Base-by-base conservation (phyloP, 1,284 basidiomycete genomes). In the Sanghuangporus sanghuang region DNA sequence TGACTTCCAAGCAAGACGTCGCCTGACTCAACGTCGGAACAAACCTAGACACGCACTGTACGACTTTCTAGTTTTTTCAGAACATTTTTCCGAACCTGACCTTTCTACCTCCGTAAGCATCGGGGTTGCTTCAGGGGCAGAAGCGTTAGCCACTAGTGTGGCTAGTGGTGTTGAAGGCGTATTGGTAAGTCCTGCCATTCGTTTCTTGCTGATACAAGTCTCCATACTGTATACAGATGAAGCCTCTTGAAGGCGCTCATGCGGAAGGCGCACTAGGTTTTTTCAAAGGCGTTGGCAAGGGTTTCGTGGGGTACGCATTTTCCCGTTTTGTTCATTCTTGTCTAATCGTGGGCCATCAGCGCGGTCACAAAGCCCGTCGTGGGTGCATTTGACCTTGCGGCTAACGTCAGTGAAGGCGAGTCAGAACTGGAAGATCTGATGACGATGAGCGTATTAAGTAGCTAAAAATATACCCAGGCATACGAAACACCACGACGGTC, bases 211-310 rank as follows among this genome's bases (percentile, higher is more conserved):
- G 11, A 12, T 18, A 57, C 56, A 6, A 61, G 62, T 48, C 68
- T 36, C 36, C 56, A 18, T 48, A 39, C 36, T 46, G 61, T 35
- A 59, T 48, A 57, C 69, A 92, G 88, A 87, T 93, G 76, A 96
- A 98, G 72, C 97, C 97, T 0, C 86, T 99, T 54, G 96, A 99
- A 75, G 97, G 97, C 4, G 97, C 97, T 0, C 96, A 99, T 73
- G 84, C 87, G 14, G 95, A 91, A 69, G 97, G 97, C 6, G 95
- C 97, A 0, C 80, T 93, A 40, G 97, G 97, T 4, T 99, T 99
- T 78, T 94, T 98, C 80, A 98, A 97, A 75, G 97, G 97, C 12
- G 86, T 99, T 36, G 97, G 97, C 14, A 98, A 97, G 74, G 96
- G 96, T 9, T 79, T 98, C 59, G 94, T 98, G 63, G 96, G 96